Evolutionary conservation across 148 eudicot species (phyloP).

Genomic region (Nyssa sinensis): DNA sequence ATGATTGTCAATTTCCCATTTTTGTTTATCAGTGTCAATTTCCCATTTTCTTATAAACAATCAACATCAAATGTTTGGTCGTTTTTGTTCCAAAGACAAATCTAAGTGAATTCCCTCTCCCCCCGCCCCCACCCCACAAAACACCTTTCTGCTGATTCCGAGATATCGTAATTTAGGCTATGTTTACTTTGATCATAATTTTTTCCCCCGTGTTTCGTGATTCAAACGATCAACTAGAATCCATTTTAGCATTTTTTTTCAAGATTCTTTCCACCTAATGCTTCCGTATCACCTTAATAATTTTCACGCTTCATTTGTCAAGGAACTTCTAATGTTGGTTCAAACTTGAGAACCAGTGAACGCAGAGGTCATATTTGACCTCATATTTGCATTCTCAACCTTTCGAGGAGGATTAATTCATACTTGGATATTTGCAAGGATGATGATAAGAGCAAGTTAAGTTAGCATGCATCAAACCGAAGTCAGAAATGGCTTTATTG

Average conservation of each 20-base stretch:
- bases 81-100: no score
- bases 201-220: neutral
- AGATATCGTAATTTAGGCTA: neutral
- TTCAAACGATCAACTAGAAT: neutral
- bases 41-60: no score
- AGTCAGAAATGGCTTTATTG: neutral
- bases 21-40: no score
- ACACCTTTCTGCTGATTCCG: neutral
- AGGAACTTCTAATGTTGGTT: neutral
- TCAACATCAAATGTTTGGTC: no score
- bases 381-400: neutral
- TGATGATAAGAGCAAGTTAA: neutral
- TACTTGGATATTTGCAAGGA: neutral
- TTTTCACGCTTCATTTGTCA: neutral
- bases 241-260: neutral
- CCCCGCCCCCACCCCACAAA: no score
- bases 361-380: no score
- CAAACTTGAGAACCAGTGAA: neutral
- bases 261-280: neutral
- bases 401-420: neutral
- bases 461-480: neutral
- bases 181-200: neutral
- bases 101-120: no score
- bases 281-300: neutral
- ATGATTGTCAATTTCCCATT: no score